These are phyloP conservation scores for Clarireedia paspali DNA, from an alignment of 2,329 filamentous ascomycete genomes.

Conservation along the genomic window DNA sequence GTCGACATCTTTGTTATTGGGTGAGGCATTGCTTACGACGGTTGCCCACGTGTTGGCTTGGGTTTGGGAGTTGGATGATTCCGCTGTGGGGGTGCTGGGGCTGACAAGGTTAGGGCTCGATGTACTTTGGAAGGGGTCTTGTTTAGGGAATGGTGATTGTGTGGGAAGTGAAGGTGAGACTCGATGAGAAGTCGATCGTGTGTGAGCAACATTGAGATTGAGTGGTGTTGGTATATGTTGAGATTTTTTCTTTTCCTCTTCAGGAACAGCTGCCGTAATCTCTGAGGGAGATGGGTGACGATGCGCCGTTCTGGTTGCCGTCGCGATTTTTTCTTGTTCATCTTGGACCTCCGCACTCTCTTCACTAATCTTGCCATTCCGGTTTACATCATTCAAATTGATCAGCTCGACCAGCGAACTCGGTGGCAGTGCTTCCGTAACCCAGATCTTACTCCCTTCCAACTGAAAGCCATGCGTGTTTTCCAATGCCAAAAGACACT, in stretches of 20 bases:
- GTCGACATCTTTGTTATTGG: conserved; percentile 14
- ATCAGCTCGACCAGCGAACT: neutral
- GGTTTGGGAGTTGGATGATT: conserved; percentile 1
- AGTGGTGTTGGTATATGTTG: conserved; percentile 1
- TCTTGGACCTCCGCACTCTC: neutral
- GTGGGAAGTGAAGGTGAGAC: conserved; percentile 1
- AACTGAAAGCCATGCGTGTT: conserved; percentile 11
- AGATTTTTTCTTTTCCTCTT: neutral
- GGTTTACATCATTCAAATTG: neutral
- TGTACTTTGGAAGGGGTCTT: neutral
- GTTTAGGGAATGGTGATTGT: conserved; percentile 2
- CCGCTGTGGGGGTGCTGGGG: neutral
- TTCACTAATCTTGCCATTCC: neutral
- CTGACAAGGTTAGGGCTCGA: neutral
- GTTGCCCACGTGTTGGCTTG: conserved; percentile 22
- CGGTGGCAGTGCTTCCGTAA: conserved; percentile 7
- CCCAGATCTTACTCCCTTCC: neutral
- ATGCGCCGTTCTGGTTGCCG: neutral
- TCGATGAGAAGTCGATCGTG: neutral
- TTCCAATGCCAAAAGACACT: conserved; percentile 11
- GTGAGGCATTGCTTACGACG: conserved; percentile 18
- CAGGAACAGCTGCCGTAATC: neutral
- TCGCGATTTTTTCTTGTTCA: neutral
- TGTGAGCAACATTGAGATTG: neutral
- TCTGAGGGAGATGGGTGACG: conserved; percentile 1